phyloP scores from a whole-genome alignment of 345 rosid genomes.

The Eucalyptus fibrosa region DNA sequence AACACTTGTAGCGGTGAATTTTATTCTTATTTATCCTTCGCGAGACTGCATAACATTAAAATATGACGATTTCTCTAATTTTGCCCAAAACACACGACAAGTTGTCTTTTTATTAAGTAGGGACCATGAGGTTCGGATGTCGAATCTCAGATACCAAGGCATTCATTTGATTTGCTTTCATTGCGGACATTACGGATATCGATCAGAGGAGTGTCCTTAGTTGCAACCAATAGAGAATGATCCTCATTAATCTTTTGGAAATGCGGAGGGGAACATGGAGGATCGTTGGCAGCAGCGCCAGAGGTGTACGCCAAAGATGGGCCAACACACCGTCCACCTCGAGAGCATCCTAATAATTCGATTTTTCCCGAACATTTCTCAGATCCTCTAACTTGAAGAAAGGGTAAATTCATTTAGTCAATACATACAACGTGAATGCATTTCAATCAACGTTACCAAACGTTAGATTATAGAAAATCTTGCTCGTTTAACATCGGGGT shows the following conservation, averaged over 20 bases:
- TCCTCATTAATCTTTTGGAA: neutral
- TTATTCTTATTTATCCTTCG: neutral
- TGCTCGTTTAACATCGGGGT: neutral
- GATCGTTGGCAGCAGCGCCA: neutral
- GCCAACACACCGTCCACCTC: too few species aligned
- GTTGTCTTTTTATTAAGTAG: neutral
- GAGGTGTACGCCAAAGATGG: neutral
- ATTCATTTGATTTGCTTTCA: neutral
- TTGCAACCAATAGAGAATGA: neutral
- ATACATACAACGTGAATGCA: neutral
- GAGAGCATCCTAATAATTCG: neutral
- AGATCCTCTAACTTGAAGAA: neutral
- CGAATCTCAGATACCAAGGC: neutral
- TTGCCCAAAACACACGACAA: neutral
- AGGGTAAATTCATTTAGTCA: neutral
- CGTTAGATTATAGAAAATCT: neutral
- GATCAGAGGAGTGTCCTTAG: neutral
- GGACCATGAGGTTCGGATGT: neutral
- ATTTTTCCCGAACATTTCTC: neutral
- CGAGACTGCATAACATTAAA: rapidly evolving
- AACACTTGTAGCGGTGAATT: rapidly evolving
- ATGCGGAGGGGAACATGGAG: neutral
- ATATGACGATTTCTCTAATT: neutral
- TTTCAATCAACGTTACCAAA: neutral
- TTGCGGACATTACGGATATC: neutral